A percentile compares a stretch with the other conserved stretches of the same genome.
Evolutionary conservation across 2,329 filamentous ascomycete genomes (phyloP).

Genomic region (Microascus cirrosus): DNA sequence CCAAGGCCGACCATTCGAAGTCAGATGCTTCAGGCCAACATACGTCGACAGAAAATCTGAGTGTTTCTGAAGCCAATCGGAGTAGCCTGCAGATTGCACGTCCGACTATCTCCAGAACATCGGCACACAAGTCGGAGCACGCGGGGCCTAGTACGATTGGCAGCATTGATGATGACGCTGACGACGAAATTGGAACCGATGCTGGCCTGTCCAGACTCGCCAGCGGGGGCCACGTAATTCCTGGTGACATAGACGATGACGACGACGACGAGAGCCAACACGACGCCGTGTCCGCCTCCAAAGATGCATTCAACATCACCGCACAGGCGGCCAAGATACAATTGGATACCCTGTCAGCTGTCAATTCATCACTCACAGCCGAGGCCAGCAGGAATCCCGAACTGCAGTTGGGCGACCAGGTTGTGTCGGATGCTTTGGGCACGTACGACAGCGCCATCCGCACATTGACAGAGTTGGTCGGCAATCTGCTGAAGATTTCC

Average conservation of each 20-base stretch:
- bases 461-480: slow-evolving; percentile 74
- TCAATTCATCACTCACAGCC: slow-evolving; percentile 68
- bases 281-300: slow-evolving; percentile 62
- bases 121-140: slow-evolving; percentile 2
- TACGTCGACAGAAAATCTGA: slow-evolving; percentile 39
- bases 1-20: slow-evolving; percentile 62
- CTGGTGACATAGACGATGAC: slow-evolving; percentile 38
- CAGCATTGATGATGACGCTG: slow-evolving; percentile 42
- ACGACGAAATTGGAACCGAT: slow-evolving; percentile 33
- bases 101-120: slow-evolving; percentile 12
- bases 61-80: slow-evolving; percentile 30
- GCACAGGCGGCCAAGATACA: slow-evolving; percentile 91
- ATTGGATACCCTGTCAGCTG: slow-evolving; percentile 77
- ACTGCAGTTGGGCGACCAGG: slow-evolving; percentile 63
- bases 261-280: slow-evolving; percentile 67
- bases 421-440: slow-evolving; percentile 63
- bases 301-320: slow-evolving; percentile 94
- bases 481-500: slow-evolving; percentile 82
- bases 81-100: slow-evolving; percentile 32
- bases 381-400: slow-evolving; percentile 55
- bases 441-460: slow-evolving; percentile 86
- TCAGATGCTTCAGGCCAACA: slow-evolving; percentile 33
- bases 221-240: slow-evolving; percentile 20
- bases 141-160: slow-evolving; percentile 31
- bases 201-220: slow-evolving; percentile 25